phyloP scores from a whole-genome alignment of 2,329 filamentous ascomycete genomes.

The Triangularia verruculosa region DNA sequence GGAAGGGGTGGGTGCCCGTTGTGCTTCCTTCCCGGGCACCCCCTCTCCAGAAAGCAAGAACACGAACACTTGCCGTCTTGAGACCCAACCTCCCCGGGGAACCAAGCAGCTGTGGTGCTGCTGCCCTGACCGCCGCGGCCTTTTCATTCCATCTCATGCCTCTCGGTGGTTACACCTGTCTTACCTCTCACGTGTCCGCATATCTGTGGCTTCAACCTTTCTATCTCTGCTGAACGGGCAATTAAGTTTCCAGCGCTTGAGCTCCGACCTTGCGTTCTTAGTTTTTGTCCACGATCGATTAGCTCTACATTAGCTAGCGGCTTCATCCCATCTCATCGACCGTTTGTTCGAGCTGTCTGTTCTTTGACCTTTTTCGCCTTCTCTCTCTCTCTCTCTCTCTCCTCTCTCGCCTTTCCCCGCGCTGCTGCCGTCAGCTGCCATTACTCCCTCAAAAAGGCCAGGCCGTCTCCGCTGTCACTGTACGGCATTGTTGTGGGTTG shows the following conservation, averaged over 20 bases:
- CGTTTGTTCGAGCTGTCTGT: neutral
- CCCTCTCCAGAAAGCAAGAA: neutral
- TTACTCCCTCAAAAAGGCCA: neutral
- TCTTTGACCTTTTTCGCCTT: neutral
- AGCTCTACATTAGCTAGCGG: neutral
- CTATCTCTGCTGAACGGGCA: neutral
- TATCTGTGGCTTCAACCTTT: neutral
- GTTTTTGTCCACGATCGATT: neutral
- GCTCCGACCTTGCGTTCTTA: neutral
- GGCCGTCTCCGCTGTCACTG: slow-evolving; percentile 3
- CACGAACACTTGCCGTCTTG: neutral
- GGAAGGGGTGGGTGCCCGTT: neutral
- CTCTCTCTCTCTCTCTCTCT: too few relatives aligned
- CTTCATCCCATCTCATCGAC: neutral
- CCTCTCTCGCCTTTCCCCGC: neutral
- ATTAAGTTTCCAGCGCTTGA: neutral
- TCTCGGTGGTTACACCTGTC: neutral
- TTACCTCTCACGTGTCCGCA: neutral
- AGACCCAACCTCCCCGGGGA: neutral
- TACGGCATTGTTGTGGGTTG: slow-evolving; percentile 1
- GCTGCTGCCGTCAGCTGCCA: neutral
- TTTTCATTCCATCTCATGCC: too few relatives aligned
- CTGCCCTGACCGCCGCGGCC: neutral
- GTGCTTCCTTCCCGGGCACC: neutral
- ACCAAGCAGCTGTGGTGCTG: neutral